Conservation (phyloP, 345 rosid genomes). For the Turritis glabra region DNA sequence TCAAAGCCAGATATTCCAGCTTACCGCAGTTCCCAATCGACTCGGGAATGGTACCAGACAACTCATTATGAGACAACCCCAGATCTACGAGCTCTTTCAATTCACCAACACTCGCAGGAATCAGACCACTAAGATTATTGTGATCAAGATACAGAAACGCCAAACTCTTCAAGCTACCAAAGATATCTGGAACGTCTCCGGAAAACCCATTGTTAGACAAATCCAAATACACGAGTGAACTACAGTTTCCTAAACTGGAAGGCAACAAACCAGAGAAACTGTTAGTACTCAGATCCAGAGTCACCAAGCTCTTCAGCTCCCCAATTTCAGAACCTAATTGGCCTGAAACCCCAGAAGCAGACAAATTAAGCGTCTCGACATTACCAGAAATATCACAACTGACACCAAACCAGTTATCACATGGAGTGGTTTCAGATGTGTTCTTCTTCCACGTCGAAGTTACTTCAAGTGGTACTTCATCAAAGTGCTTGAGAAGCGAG, state of each 20-base stretch:
- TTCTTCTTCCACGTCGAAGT: constrained; percentile 50
- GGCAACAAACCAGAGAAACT: constrained; percentile 56
- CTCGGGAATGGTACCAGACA: constrained; percentile 63
- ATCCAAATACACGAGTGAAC: constrained; percentile 47
- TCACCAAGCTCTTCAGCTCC: constrained; percentile 41
- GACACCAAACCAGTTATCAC: constrained; percentile 61
- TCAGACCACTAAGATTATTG: constrained; percentile 59
- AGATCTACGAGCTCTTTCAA: constrained; percentile 43
- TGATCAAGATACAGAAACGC: constrained; percentile 32
- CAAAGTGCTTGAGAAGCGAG: constrained; percentile 56
- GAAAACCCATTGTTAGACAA: constrained; percentile 55
- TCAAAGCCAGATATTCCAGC: constrained; percentile 48
- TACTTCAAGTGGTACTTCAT: constrained; percentile 39
- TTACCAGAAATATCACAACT: constrained; percentile 40
- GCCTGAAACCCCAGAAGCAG: constrained; percentile 55
- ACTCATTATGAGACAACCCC: constrained; percentile 39
- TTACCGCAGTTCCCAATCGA: constrained; percentile 60
- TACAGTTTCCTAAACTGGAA: constrained; percentile 49
- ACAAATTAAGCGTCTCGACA: constrained; percentile 50
- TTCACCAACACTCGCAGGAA: constrained; percentile 57
- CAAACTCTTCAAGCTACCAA: constrained; percentile 46
- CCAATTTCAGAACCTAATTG: constrained; percentile 61
- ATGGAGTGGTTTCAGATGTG: constrained; percentile 52
- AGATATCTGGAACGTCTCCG: constrained; percentile 51
- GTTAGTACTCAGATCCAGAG: constrained; percentile 53